Conservation (phyloP, 148 eudicot species). For the Rhododendron ovatum region DNA sequence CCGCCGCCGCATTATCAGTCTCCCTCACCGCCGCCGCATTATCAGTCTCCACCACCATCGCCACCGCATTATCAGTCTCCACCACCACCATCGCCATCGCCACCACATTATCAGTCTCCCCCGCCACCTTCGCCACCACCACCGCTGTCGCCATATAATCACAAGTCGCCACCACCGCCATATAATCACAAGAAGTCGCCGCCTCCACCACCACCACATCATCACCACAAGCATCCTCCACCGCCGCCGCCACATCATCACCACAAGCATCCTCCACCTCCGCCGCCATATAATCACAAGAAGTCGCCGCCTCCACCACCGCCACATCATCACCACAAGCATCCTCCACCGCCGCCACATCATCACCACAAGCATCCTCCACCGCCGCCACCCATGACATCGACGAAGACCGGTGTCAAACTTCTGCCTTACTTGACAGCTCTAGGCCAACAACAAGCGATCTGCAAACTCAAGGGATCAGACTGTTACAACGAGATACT, state of each 20-base stretch:
- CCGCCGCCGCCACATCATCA: not conserved
- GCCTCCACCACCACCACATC: not conserved
- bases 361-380: not conserved
- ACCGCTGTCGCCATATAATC: not conserved
- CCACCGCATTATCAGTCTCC: not conserved
- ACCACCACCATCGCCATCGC: not conserved
- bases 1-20: not conserved
- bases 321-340: not conserved
- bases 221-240: not conserved
- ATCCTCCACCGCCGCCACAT: not conserved
- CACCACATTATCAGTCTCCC: not conserved
- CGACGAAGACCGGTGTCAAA: conserved; percentile 13
- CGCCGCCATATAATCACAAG: not conserved
- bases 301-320: not conserved
- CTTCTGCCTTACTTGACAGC: not conserved
- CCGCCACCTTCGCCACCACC: not conserved
- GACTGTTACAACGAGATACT: conserved; percentile 19
- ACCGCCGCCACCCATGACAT: not conserved
- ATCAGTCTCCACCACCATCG: not conserved
- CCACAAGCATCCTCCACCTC: no score
- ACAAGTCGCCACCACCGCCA: not conserved
- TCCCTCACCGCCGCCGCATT: not conserved
- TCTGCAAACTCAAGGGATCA: conserved; percentile 22
- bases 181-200: not conserved
- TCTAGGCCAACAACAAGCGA: conserved; percentile 26